A percentile compares a stretch with the other conserved stretches of the same genome.
These are phyloP conservation scores for Penicillium parvum DNA, from an alignment of 495 filamentous ascomycete genomes.

Conservation along the genomic window DNA sequence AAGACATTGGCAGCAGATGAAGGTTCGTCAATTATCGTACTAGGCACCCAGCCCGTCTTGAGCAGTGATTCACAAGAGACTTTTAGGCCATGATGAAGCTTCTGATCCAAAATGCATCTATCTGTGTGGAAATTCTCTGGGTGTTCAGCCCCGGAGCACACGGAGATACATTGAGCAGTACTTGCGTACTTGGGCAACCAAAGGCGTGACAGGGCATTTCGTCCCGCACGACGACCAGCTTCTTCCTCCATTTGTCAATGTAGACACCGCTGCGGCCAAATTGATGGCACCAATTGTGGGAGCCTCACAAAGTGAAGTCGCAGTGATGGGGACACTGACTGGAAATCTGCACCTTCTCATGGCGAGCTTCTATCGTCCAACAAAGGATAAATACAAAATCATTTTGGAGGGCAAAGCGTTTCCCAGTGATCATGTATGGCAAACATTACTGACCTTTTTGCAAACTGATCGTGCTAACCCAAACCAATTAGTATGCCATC, in stretches of 20 bases:
- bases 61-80: background rate
- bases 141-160: conserved; percentile 76
- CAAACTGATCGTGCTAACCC: background rate
- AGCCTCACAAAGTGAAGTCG: conserved; percentile 74
- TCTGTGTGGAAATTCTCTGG: conserved; percentile 94
- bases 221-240: conserved; percentile 69
- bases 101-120: conserved; percentile 61
- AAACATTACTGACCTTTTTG: background rate
- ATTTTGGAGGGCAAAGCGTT: conserved; percentile 93
- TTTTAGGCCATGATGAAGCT: conserved; percentile 31
- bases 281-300: conserved; percentile 82
- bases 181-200: conserved; percentile 81
- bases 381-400: conserved; percentile 73
- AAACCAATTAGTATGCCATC: conserved; percentile 64
- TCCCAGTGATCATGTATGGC: conserved; percentile 78
- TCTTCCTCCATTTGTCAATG: conserved; percentile 74
- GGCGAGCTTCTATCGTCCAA: conserved; percentile 86
- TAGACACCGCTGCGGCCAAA: conserved; percentile 66
- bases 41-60: background rate
- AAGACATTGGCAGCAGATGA: conserved; percentile 48
- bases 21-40: conserved; percentile 20
- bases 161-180: conserved; percentile 68
- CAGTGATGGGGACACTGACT: conserved; percentile 90
- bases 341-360: conserved; percentile 88
- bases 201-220: conserved; percentile 94